Conservation (phyloP, 352 stramenopile genomes). For the Pythium angustatum region DNA sequence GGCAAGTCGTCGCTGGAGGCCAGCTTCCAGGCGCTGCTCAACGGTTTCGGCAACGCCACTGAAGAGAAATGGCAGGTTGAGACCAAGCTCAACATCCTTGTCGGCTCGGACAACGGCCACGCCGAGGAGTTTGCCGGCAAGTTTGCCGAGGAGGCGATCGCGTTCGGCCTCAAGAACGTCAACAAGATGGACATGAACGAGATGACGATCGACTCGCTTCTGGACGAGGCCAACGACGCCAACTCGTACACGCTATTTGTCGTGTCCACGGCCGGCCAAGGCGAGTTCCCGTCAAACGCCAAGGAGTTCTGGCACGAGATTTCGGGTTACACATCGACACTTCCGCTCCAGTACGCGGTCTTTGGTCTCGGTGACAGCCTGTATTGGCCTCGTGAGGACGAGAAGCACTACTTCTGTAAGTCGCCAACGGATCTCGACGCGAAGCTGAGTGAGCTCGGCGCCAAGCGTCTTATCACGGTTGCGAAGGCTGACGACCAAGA, state of each 20-base stretch:
- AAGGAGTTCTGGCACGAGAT: slow-evolving; percentile 82
- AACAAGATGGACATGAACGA: slow-evolving; percentile 86
- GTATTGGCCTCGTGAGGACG: slow-evolving; percentile 82
- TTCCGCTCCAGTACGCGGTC: slow-evolving; percentile 74
- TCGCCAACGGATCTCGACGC: slow-evolving; percentile 65
- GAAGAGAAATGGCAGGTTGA: slow-evolving; percentile 63
- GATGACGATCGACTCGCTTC: slow-evolving; percentile 66
- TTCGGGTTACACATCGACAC: slow-evolving; percentile 51
- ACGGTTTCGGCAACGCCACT: slow-evolving; percentile 53
- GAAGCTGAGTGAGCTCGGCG: slow-evolving; percentile 73
- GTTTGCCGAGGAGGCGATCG: slow-evolving; percentile 65
- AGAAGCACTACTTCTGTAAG: slow-evolving; percentile 88
- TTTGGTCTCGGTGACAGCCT: slow-evolving; percentile 79
- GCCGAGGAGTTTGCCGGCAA: slow-evolving; percentile 73
- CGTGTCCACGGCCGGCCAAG: slow-evolving; percentile 77
- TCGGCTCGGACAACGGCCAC: slow-evolving; percentile 76
- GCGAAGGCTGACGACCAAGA: slow-evolving; percentile 84
- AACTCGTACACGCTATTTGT: slow-evolving; percentile 79
- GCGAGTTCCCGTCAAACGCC: slow-evolving; percentile 77
- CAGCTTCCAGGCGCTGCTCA: slow-evolving; percentile 77
- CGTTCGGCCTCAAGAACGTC: slow-evolving; percentile 75
- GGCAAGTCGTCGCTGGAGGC: slow-evolving; percentile 82
- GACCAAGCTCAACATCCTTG: slow-evolving; percentile 76
- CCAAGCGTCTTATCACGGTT: slow-evolving; percentile 52
- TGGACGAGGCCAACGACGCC: slow-evolving; percentile 69